Evolutionary conservation across 768 basidiomycete species (phyloP).

Genomic region (Gyrodon lividus): DNA sequence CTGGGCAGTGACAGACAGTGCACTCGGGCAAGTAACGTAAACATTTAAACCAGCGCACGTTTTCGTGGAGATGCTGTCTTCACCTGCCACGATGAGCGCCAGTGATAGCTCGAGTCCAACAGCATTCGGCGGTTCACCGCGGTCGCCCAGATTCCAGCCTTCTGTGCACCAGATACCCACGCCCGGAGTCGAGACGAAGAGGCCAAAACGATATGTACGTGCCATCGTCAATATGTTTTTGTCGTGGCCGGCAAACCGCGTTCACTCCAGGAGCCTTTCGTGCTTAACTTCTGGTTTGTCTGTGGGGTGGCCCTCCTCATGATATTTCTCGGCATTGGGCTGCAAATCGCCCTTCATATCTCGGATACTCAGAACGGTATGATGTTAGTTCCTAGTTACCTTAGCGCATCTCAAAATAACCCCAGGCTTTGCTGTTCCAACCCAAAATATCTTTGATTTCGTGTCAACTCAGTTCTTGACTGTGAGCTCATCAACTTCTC

Average conservation of each 20-base stretch:
- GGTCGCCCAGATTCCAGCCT: conserved; percentile 40
- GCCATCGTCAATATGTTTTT: not conserved
- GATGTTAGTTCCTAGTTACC: conserved; percentile 16
- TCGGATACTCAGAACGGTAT: conserved; percentile 45
- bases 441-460: conserved; percentile 47
- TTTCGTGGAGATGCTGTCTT: not conserved
- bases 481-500: conserved; percentile 31
- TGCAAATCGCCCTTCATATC: conserved; percentile 45
- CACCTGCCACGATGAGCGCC: conserved; percentile 9
- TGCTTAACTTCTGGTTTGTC: conserved; percentile 39
- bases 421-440: conserved; percentile 54
- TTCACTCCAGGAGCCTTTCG: conserved; percentile 26
- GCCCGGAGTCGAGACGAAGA: conserved; percentile 31
- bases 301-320: conserved; percentile 41
- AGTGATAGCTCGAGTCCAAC: not conserved
- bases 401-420: not conserved
- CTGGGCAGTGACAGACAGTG: too few relatives aligned
- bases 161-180: conserved; percentile 52
- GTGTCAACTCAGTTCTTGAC: conserved; percentile 46
- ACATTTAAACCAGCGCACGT: not conserved
- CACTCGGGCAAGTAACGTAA: too few relatives aligned
- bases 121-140: conserved; percentile 2
- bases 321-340: conserved; percentile 44
- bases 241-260: not conserved
- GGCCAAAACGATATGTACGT: conserved; percentile 46